Evolutionary conservation across 2,329 filamentous ascomycete species (phyloP).

Genomic region (Seiridium unicorne): DNA sequence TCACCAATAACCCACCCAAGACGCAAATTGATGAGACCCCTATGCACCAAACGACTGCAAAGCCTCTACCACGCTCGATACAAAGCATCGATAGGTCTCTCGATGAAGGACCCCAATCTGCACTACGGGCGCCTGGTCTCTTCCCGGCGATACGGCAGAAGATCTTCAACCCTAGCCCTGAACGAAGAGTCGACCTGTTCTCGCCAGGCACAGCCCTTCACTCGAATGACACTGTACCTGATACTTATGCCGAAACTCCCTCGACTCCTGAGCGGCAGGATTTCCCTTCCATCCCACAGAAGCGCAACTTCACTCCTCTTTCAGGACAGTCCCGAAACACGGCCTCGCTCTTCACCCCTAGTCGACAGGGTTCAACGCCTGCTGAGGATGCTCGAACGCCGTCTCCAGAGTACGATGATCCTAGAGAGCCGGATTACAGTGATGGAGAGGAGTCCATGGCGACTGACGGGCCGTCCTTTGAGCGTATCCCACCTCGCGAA

Average conservation of each 20-base stretch:
- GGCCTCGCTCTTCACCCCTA: constrained; percentile 36
- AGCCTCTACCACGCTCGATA: constrained; percentile 9
- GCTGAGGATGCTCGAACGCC: constrained; percentile 6
- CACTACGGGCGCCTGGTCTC: constrained; percentile 25
- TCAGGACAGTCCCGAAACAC: constrained; percentile 28
- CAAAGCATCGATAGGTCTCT: constrained; percentile 16
- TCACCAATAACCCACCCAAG: constrained; percentile 14
- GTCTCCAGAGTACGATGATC: not conserved
- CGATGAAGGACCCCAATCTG: constrained; percentile 25
- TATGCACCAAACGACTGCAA: not conserved
- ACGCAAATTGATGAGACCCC: constrained; percentile 4
- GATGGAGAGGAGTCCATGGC: constrained; percentile 23
- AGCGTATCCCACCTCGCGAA: constrained; percentile 35
- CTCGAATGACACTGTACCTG: constrained; percentile 21
- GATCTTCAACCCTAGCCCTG: constrained; percentile 29
- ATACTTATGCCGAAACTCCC: constrained; percentile 22
- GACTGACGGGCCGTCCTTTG: constrained; percentile 34
- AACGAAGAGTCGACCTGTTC: constrained; percentile 31
- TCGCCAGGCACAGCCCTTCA: constrained; percentile 28
- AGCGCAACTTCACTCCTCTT: constrained; percentile 47
- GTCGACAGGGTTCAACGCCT: constrained; percentile 12
- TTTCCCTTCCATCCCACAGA: constrained; percentile 40
- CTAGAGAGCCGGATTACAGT: not conserved
- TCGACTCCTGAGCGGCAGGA: constrained; percentile 30
- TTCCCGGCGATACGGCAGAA: constrained; percentile 32